phyloP scores from a whole-genome alignment of 148 eudicot genomes.

The Pouteria glomerata region DNA sequence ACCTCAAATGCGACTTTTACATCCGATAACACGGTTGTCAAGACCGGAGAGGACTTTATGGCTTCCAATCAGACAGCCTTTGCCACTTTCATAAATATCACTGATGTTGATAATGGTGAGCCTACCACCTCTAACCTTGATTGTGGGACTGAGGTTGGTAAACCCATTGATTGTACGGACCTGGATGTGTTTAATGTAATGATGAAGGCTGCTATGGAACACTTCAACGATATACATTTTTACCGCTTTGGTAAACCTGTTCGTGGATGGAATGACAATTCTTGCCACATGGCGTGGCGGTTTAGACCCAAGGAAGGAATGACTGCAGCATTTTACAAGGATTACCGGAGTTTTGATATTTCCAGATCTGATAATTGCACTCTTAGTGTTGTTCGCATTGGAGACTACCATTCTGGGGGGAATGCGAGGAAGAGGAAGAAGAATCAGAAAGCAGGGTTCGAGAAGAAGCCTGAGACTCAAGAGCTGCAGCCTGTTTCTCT shows the following conservation, averaged over 20 bases:
- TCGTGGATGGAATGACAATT: slow-evolving; percentile 52
- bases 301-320: slow-evolving; percentile 91
- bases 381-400: slow-evolving; percentile 60
- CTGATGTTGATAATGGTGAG: slow-evolving; percentile 45
- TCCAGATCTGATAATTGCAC: slow-evolving; percentile 60
- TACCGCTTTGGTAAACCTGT: slow-evolving; percentile 85
- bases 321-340: slow-evolving; percentile 70
- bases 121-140: slow-evolving; percentile 24
- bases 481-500: slow-evolving; percentile 22
- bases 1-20: slow-evolving; percentile 64
- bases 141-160: slow-evolving; percentile 51
- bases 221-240: slow-evolving; percentile 78
- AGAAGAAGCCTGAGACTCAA: slow-evolving; percentile 33
- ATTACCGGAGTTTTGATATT: slow-evolving; percentile 65
- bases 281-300: slow-evolving; percentile 97
- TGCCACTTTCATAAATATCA: slow-evolving; percentile 52
- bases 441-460: slow-evolving; percentile 46
- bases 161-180: slow-evolving; percentile 80
- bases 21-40: slow-evolving; percentile 58
- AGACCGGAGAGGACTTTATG: slow-evolving; percentile 93
- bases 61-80: slow-evolving; percentile 59
- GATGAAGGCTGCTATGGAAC: slow-evolving; percentile 93
- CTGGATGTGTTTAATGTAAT: slow-evolving; percentile 76
- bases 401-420: slow-evolving; percentile 78
- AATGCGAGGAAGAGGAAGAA: slow-evolving; percentile 87